Base-by-base conservation (phyloP, 305 asterid species). In the Fraxinus platypoda region DNA sequence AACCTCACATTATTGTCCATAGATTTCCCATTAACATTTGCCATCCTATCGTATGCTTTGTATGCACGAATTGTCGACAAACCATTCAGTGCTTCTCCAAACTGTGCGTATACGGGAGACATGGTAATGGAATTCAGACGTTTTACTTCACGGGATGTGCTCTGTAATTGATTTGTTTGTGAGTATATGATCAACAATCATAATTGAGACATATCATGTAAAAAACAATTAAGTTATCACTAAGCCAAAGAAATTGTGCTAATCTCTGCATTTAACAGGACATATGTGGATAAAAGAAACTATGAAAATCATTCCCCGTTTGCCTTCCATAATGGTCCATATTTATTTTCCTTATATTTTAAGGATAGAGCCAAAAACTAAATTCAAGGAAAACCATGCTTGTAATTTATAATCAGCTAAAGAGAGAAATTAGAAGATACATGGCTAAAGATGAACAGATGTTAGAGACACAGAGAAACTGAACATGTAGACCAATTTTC, bases 91-190 rank as follows among this genome's bases (percentile, higher is more conserved):
- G 99, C 97, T 92, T 96, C 99, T 78, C 97, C 95, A 83, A 96
- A 96, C 87, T 96, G 98, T 43, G 99, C 99, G 84, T 96, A 96
- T 17, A 96, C 98, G 26, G 99, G 99, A 79, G 99, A 96, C 80
- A 98, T 90, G 74, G 98, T 91, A 86, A 94, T 89, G 81, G 98
- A 94, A 83, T 96, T 98, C 66, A 96, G 84, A 11, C 99, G 98
- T 85, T 96, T 96, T 77, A 94, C 97, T 90, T 96, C 99, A 82
- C 99, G 94, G 75, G 98, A 93, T 74, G 98, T 96, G 93, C 99
- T 94, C 99, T 96, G 97, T 79, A 81, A 71, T 84, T 74, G 35
- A 84, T 75, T 76, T 68, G 70, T 70, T 83, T 6, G 46, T 37
- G 54, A 72, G 73, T 31, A 54, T 33, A 43, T 34, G 26, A 43